Evolutionary conservation across 2,329 filamentous ascomycete species (phyloP).

Genomic region (Venturia aucupariae): DNA sequence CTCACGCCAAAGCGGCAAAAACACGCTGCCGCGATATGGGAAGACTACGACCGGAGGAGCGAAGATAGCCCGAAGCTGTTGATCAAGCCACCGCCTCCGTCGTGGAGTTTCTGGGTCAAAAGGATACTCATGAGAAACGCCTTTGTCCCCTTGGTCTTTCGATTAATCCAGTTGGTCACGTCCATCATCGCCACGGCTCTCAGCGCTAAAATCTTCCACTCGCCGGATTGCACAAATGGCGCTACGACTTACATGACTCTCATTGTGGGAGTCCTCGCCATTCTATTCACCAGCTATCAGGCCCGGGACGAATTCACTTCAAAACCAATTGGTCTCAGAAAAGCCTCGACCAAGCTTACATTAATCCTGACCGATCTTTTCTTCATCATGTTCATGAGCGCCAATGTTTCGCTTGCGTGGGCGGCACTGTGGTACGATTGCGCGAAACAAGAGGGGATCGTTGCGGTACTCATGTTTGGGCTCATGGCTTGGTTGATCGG

Average conservation of each 20-base stretch:
- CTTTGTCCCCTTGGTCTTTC: constrained; percentile 76
- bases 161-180: constrained; percentile 72
- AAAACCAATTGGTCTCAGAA: constrained; percentile 80
- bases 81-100: neutral
- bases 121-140: constrained; percentile 66
- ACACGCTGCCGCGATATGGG: neutral
- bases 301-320: constrained; percentile 95
- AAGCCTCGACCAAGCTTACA: constrained; percentile 74
- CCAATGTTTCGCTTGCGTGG: constrained; percentile 84
- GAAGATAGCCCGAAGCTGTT: neutral
- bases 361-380: constrained; percentile 87
- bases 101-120: constrained; percentile 20
- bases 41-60: constrained; percentile 7
- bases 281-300: constrained; percentile 87
- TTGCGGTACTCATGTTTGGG: constrained; percentile 69
- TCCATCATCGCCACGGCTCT: constrained; percentile 74
- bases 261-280: constrained; percentile 75
- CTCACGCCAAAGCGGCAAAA: neutral
- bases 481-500: constrained; percentile 85
- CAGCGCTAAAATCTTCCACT: constrained; percentile 62
- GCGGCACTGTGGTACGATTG: constrained; percentile 63
- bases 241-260: constrained; percentile 79
- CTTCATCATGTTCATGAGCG: constrained; percentile 95
- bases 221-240: constrained; percentile 31
- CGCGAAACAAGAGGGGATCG: constrained; percentile 58